Evolutionary conservation across 768 basidiomycete genomes (phyloP).

Genomic region (Boletus sp.): DNA sequence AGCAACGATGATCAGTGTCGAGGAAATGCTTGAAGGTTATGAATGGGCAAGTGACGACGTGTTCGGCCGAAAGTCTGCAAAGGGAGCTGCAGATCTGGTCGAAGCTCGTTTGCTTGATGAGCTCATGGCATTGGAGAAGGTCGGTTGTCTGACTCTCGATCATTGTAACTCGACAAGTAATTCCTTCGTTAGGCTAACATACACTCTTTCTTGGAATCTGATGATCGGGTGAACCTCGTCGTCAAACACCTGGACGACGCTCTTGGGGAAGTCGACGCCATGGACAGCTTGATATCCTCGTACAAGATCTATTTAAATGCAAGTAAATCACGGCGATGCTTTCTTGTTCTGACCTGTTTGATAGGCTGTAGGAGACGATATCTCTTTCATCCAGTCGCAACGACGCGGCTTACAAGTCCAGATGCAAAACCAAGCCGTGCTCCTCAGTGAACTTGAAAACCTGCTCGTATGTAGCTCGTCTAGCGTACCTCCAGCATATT

Average conservation of each 20-base stretch:
- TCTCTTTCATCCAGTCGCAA: slow-evolving; percentile 92
- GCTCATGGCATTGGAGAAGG: slow-evolving; percentile 90
- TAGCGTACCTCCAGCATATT: neutral
- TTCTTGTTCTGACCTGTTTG: slow-evolving; percentile 11
- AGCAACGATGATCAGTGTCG: slow-evolving; percentile 86
- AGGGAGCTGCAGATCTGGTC: slow-evolving; percentile 85
- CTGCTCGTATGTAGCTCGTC: slow-evolving; percentile 57
- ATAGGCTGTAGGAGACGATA: slow-evolving; percentile 94
- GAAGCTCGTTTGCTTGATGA: slow-evolving; percentile 89
- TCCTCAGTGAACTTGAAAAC: slow-evolving; percentile 84
- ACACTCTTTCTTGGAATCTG: slow-evolving; percentile 94
- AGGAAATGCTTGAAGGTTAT: slow-evolving; percentile 98
- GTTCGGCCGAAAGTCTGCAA: slow-evolving; percentile 59
- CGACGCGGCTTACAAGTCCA: slow-evolving; percentile 97
- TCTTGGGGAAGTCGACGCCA: slow-evolving; percentile 80
- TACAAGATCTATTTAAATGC: slow-evolving; percentile 98
- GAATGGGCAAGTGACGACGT: slow-evolving; percentile 90
- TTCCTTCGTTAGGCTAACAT: slow-evolving; percentile 69
- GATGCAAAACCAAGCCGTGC: slow-evolving; percentile 88
- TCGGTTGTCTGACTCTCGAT: slow-evolving; percentile 30
- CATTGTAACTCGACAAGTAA: neutral
- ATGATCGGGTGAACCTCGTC: slow-evolving; percentile 85
- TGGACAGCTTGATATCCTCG: slow-evolving; percentile 85
- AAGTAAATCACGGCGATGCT: slow-evolving; percentile 28
- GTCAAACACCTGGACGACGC: slow-evolving; percentile 89